Evolutionary conservation across 2,329 filamentous ascomycete species (phyloP), one percentile per base, ranked within the genome.

Genomic region (Nemania diffusa): DNA sequence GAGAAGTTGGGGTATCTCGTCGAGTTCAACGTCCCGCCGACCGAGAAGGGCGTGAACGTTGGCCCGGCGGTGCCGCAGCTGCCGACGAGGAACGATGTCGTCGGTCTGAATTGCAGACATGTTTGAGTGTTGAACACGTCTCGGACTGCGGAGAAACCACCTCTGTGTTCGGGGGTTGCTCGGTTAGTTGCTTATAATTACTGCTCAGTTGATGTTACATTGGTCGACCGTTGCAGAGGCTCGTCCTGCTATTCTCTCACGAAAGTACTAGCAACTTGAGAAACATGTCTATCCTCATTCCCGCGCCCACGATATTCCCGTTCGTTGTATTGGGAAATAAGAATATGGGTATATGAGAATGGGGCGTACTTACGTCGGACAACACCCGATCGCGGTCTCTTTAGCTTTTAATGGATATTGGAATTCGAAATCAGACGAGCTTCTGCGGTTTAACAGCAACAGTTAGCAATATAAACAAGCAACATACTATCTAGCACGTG

Each of bases 311-410:
- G n/a, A n/a, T n/a, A n/a, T n/a, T n/a, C n/a, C n/a, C n/a, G n/a
- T n/a, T n/a, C n/a, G n/a, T n/a, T n/a, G n/a, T n/a, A n/a, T n/a
- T n/a, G n/a, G n/a, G n/a, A n/a, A n/a, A n/a, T n/a, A n/a, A n/a
- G n/a, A n/a, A n/a, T n/a, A n/a, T n/a, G n/a, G n/a, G n/a, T n/a
- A n/a, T n/a, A n/a, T n/a, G n/a, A n/a, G n/a, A n/a, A n/a, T n/a
- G 3, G n/a, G n/a, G n/a, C n/a, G n/a, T 11, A 64, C 66, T 69
- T 37, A 69, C 68, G 27, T 50, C 3, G 69, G 69, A 63, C 68
- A 71, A 20, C 68, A 71, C 15, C 69, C 69, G 3, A 71, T 60
- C 5, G 68, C 69, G 0, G 65, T 69, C 60, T 71, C 68, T 15
- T 53, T 60, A 9, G 50, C 46, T 4, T 50, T 60, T 26, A 70